Evolutionary conservation across 441 rosid genomes (phyloP).

Genomic region (Viola pubescens): DNA sequence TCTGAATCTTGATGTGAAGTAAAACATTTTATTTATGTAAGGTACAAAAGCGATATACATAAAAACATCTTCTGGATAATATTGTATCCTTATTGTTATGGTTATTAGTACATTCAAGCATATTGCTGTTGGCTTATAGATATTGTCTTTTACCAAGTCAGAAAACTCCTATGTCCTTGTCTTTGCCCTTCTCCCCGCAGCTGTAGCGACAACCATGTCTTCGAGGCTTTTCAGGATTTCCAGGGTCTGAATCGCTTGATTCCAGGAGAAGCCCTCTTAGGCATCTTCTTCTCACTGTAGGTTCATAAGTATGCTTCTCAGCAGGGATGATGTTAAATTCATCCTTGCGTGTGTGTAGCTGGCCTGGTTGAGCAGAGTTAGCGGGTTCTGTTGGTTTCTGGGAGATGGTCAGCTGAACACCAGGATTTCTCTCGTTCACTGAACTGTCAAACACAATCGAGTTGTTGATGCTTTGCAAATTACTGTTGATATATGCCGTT

Average conservation of each 20-base stretch:
- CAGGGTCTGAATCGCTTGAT: conserved; percentile 61
- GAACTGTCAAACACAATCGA: conserved; percentile 53
- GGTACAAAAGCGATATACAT: conserved; percentile 3
- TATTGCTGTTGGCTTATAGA: conserved; percentile 6
- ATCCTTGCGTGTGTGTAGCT: conserved; percentile 31
- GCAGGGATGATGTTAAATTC: conserved; percentile 32
- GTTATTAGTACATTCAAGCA: conserved; percentile 7
- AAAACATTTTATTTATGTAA: conserved; percentile 13
- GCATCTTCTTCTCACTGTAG: conserved; percentile 61
- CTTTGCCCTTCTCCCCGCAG: conserved; percentile 38
- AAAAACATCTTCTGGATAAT: conserved; percentile 18
- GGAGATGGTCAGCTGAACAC: conserved; percentile 46
- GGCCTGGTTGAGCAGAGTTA: conserved; percentile 19
- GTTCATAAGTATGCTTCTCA: conserved; percentile 44
- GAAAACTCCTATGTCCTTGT: conserved; percentile 25
- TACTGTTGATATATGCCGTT: conserved; percentile 54
- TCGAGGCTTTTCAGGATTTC: conserved; percentile 58
- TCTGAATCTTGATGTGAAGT: conserved; percentile 6
- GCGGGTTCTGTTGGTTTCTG: conserved; percentile 19
- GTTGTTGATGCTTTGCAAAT: conserved; percentile 62
- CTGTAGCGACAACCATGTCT: conserved; percentile 62
- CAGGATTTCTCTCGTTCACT: conserved; percentile 54
- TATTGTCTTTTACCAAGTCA: conserved; percentile 15
- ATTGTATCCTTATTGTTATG: conserved; percentile 25
- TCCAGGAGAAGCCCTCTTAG: conserved; percentile 74